Evolutionary conservation across 139 green algal genomes (phyloP).

Genomic region (Chlamydomonas eustigma): DNA sequence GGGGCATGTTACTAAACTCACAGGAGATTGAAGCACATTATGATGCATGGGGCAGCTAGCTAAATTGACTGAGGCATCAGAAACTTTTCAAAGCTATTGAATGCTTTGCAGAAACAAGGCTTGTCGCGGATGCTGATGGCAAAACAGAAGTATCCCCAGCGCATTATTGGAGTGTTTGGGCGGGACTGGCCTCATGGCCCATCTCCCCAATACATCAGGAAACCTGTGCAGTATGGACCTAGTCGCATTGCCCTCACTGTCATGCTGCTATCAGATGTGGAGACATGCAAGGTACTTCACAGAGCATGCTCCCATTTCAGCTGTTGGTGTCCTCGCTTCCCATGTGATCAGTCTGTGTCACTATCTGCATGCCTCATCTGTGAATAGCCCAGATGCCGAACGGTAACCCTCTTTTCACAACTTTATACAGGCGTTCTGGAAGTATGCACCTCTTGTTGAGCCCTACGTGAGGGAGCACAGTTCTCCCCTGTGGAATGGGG

Average conservation of each 20-base stretch:
- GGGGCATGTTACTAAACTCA: too few relatives aligned
- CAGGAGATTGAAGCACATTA: too few relatives aligned
- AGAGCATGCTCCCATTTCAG: too few relatives aligned
- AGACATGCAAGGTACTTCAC: not conserved
- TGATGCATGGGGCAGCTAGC: too few relatives aligned
- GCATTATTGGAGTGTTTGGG: not conserved
- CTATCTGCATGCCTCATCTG: too few relatives aligned
- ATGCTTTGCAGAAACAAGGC: not conserved
- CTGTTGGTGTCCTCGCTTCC: too few relatives aligned
- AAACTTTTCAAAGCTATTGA: too few relatives aligned
- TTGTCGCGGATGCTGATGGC: not conserved
- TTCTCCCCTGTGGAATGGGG: constrained; percentile 8
- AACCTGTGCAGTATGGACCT: not conserved
- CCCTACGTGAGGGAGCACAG: not conserved
- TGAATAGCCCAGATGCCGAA: too few relatives aligned
- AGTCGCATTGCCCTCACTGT: not conserved
- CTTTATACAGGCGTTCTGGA: constrained; percentile 10
- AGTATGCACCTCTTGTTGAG: not conserved
- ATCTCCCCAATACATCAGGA: not conserved
- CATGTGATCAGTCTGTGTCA: too few relatives aligned
- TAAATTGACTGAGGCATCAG: too few relatives aligned
- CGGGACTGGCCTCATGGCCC: not conserved
- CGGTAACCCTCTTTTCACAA: too few relatives aligned
- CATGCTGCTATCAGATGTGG: not conserved
- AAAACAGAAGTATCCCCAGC: not conserved